Base-by-base conservation (phyloP, 192 early-diverging fungal genomes). In the Mortierella antarctica region DNA sequence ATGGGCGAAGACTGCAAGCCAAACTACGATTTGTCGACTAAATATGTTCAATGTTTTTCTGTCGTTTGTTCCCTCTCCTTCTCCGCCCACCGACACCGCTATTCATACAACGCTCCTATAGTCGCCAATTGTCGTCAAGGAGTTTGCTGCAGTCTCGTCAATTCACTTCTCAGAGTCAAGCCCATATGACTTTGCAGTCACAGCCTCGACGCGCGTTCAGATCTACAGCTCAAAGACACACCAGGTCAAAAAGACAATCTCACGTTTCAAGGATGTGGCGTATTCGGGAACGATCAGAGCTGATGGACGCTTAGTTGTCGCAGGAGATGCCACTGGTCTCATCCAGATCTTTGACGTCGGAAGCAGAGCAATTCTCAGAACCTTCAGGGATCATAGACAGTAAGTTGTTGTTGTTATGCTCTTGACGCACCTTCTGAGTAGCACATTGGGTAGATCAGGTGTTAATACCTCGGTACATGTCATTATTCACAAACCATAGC, bases 301-400 rank as follows among this genome's bases (percentile, higher is more conserved):
- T 4, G 97, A 98, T 82, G 96, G 96, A 39, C 95, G 96, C 83
- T 85, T 99, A 49, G 71, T 99, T 20, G 93, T 98, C 17, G 96
- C 96, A 11, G 96, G 97, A 60, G 97, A 98, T 88, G 93, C 91
- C 51, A 89, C 90, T 21, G 96, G 96, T 56, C 66, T 93, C 65
- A 91, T 99, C 31, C 96, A 97, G 78, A 78, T 96, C 55, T 93
- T 94, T 77, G 89, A 94, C 64, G 83, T 88, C 50, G 71, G 80
- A 53, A 90, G 87, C 45, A 86, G 92, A 55, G 84, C 90, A n/a
- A 89, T 95, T 70, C 81, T 95, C 73, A 84, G 91, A 81, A 86
- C 89, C 15, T 87, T 90, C 46, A 58, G 72, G 23, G 89, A 78
- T 18, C 91, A 92, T 73, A 83, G 71, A 52, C 83, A 85, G 89